Base-by-base conservation (phyloP, 176 grass and related monocot species). In the Chrysopogon serrulatus region DNA sequence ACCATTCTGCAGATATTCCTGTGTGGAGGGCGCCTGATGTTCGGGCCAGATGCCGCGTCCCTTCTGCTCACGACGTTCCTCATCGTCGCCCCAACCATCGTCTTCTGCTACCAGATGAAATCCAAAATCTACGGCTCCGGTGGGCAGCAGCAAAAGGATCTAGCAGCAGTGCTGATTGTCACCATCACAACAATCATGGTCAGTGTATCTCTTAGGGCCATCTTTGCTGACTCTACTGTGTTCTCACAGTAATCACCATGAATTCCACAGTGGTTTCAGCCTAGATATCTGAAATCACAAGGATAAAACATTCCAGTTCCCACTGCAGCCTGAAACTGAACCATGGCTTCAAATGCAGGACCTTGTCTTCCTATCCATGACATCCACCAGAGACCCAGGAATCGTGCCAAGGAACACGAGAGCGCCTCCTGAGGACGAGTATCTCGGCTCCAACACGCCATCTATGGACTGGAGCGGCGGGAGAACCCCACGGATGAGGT, bases 401-500 rank as follows among this genome's bases (percentile, higher is more conserved):
- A 94, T 92, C 59, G 89, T 83, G 40, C 89, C 87, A 18, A 87
- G 92, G 39, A 94, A 94, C 85, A 68, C 89, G 18, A 71, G 84
- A 51, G 88, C 79, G 0, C 92, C 92, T 14, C 78, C 87, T 10
- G 90, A 90, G 80, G 90, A 92, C 1, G 87, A 92, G 21, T n/a
- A 79, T 3, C 65, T 65, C 3, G 78, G 80, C 73, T 73, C 44
- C 1, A 31, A 2, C 77, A 87, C 89, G 0, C 89, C 89, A 17
- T 94, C 89, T 0, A 92, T 94, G 89, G 92, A 94, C 42, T 91
- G 89, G 92, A 89, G 86, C 68, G 49, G 36, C 3, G 89, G 86
- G 30, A 81, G 74, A 32, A 89, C 77, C 3, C 92, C 92, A 4
- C 77, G 56, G 41, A 79, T 92, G 85, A 89, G 73, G 71, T 78